These are phyloP conservation scores for Fraxinus latifolia DNA, from an alignment of 305 asterid genomes.

Conservation along the genomic window DNA sequence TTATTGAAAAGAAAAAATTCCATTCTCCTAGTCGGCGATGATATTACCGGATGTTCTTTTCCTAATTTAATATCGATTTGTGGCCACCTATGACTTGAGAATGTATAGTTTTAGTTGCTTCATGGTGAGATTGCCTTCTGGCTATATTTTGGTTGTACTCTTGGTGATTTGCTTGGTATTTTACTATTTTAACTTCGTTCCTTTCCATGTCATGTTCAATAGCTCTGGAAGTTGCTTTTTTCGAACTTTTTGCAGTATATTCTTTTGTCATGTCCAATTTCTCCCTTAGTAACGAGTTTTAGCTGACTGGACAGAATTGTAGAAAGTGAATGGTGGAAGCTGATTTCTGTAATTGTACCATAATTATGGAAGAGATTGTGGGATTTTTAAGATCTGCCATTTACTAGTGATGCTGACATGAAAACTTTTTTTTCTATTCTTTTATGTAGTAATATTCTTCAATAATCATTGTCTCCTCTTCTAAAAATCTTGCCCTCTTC, in stretches of 20 bases:
- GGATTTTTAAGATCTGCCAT: neutral
- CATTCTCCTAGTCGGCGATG: neutral
- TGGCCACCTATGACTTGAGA: neutral
- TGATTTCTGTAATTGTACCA: neutral
- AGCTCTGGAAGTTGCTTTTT: neutral
- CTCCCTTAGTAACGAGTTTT: neutral
- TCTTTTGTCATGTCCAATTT: neutral
- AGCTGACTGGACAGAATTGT: neutral
- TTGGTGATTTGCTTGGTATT: neutral
- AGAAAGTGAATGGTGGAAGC: neutral
- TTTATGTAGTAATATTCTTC: neutral
- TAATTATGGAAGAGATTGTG: neutral
- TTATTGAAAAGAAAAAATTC: neutral
- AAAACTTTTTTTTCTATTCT: neutral
- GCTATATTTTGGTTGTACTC: neutral
- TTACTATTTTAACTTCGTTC: neutral
- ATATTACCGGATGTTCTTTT: neutral
- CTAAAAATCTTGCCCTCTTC: slow-evolving; percentile 33
- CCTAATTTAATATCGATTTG: neutral
- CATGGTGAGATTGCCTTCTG: neutral
- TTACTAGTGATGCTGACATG: neutral
- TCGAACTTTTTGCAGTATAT: neutral
- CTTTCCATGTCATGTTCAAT: neutral
- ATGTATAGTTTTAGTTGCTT: neutral
- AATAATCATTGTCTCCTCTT: slow-evolving; percentile 19